Evolutionary conservation across 257 asterid species (phyloP), one percentile per base, ranked within the genome.

Genomic region (Ajuga chamaepitys): DNA sequence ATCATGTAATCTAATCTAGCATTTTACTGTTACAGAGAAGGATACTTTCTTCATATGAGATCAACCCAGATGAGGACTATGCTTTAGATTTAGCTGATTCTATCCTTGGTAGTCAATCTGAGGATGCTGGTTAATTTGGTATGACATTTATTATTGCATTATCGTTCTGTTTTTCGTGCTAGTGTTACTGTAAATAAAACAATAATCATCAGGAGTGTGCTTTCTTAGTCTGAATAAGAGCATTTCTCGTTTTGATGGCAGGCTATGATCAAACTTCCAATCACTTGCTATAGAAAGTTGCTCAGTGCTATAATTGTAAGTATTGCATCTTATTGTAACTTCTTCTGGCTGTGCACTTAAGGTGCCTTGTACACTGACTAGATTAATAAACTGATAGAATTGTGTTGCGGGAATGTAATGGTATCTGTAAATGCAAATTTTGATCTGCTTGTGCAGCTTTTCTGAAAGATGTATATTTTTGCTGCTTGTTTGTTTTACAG

Each of bases 41-140:
- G 75, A 60, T 83, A 51, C 87, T 86, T 61, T 86, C 89, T 11
- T 77, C 89, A 4, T 70, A 71, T 34, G 94, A 86, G 72, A 72
- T 77, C 46, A 88, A 79, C 54, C 45, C 66, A 1, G 83, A 76
- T 75, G 70, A 76, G 77, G 78, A 59, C 35, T 47, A 18, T 64
- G 69, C 67, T 32, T 40, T 58, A 35, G 83, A 71, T 42, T 71
- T 54, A 60, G 64, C 81, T 40, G 66, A 78, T 70, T 12, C 79
- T 68, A 60, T 68, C 78, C 68, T 75, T 34, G 76, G 62, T 37
- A 51, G 74, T 53, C 74, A 67, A 67, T 72, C 82, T 22, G 71
- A 70, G 57, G 76, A 70, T 55, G 79, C 75, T 5, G 58, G 76
- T 58, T 79, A 71, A 71, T 62, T 44, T 16, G 75, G 75, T 64